phyloP scores from a whole-genome alignment of 768 basidiomycete genomes.

The Podaxis rugospora region DNA sequence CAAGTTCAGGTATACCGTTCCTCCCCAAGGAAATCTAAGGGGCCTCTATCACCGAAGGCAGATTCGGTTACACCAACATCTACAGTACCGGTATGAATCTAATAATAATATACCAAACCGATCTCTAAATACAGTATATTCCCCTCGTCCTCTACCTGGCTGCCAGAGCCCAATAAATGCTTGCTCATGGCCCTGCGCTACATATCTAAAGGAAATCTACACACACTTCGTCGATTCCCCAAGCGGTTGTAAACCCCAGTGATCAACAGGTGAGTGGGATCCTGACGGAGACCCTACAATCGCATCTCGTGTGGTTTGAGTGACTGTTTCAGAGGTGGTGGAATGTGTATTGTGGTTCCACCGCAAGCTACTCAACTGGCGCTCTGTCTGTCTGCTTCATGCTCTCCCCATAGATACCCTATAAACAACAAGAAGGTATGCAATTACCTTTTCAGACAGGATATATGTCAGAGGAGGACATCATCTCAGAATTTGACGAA shows the following conservation, averaged over 20 bases:
- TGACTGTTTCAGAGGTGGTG: neutral
- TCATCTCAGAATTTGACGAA: neutral
- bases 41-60: conserved; percentile 35
- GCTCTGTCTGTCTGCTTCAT: neutral
- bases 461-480: neutral
- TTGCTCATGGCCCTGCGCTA: too few species aligned
- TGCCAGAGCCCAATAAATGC: too few species aligned
- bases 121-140: neutral
- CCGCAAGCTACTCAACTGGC: neutral
- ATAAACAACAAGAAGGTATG: neutral
- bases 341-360: neutral
- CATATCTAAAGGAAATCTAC: too few species aligned
- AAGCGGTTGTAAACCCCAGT: too few species aligned
- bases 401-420: neutral
- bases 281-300: too few species aligned
- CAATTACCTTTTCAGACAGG: neutral
- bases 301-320: neutral
- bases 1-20: conserved; percentile 45
- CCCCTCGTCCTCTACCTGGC: too few species aligned
- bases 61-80: conserved; percentile 42
- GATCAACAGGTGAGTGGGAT: too few species aligned
- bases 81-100: neutral
- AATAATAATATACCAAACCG: neutral
- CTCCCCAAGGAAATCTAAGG: conserved; percentile 35
- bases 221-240: too few species aligned